These are phyloP conservation scores for Alternaria viburni DNA, from an alignment of 2,329 filamentous ascomycete genomes.

Conservation along the genomic window DNA sequence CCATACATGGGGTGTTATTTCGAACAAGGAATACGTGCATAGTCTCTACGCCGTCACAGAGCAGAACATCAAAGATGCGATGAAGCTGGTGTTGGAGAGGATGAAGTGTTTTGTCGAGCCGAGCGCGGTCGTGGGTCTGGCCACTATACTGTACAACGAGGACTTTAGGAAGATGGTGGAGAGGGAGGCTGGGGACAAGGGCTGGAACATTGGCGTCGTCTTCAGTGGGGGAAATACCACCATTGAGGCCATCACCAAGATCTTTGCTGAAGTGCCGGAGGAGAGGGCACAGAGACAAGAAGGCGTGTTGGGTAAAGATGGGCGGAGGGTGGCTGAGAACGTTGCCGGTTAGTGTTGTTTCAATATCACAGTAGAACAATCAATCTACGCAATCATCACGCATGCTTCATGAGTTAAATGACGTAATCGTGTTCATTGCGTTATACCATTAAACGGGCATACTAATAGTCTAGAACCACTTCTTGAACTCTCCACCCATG, in stretches of 20 bases:
- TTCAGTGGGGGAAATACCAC: slow-evolving; percentile 71
- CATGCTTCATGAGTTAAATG: not conserved
- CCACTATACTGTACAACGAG: slow-evolving; percentile 82
- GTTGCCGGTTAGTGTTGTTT: slow-evolving; percentile 49
- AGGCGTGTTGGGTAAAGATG: slow-evolving; percentile 49
- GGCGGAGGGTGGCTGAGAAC: slow-evolving; percentile 54
- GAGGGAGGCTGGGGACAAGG: slow-evolving; percentile 70
- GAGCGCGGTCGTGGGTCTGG: slow-evolving; percentile 81
- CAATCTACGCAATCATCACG: not conserved
- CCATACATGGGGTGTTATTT: slow-evolving; percentile 79
- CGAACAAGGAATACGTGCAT: slow-evolving; percentile 70
- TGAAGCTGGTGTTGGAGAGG: slow-evolving; percentile 81
- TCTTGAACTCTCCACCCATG: slow-evolving; percentile 7
- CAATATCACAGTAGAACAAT: not conserved
- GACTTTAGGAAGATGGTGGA: slow-evolving; percentile 74
- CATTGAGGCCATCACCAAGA: slow-evolving; percentile 63
- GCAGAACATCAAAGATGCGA: slow-evolving; percentile 77
- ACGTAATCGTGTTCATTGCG: not conserved
- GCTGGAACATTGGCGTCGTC: slow-evolving; percentile 73
- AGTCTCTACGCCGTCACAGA: slow-evolving; percentile 79
- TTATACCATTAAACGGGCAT: not conserved
- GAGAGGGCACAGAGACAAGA: slow-evolving; percentile 48
- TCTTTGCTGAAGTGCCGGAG: slow-evolving; percentile 53
- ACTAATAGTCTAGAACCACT: slow-evolving; percentile 11
- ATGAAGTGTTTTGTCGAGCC: slow-evolving; percentile 93